Base-by-base conservation (phyloP, 768 basidiomycete species). In the Leucosporidium scottii region DNA sequence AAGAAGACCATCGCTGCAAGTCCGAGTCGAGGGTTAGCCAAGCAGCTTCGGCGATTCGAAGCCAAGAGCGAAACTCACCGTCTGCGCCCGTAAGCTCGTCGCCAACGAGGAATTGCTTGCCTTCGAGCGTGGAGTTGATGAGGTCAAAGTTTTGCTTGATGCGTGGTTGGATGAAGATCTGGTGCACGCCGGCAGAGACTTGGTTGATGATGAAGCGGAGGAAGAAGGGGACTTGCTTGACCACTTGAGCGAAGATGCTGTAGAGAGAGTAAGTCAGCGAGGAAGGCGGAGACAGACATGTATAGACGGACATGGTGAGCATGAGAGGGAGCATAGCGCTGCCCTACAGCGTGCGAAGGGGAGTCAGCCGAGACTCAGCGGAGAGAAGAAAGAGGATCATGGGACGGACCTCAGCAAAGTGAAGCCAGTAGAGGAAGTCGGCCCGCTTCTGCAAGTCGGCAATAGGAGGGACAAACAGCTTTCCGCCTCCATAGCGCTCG, bases 381-480 rank as follows among this genome's bases (percentile, higher is more conserved):
- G 49, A 2, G 20, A 21, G 27, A 13, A 34, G n/a, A 44, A 13
- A 44, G n/a, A 44, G 39, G 8, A 2, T 6, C 47, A 59, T 3
- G 7, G 13, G 27, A 18, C 65, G 27, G 9, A 65, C 70, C 55
- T 71, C 70, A 12, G 70, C 67, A 13, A 28, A 68, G 48, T 71
- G 67, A 6, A 66, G 57, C 70, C 70, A 71, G 58, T 66, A 66
- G 9, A 71, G 54, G 61, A 68, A 71, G 39, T 66, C 55, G 20
- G 64, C 51, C 8, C 69, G 57, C 6, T 55, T 30, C 51, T 66
- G 47, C 47, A n/a, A 17, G 9, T 23, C 30, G 12, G 10, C 39
- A 9, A 44, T 39, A 28, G 59, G 44, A 10, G 57, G 1, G 39
- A 65, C 34, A 1, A 49, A 25, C 25, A 71, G 54, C 36, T 65